Evolutionary conservation across 164 flowering plant species (phyloP).

Genomic region (Euptelea pleiosperma): DNA sequence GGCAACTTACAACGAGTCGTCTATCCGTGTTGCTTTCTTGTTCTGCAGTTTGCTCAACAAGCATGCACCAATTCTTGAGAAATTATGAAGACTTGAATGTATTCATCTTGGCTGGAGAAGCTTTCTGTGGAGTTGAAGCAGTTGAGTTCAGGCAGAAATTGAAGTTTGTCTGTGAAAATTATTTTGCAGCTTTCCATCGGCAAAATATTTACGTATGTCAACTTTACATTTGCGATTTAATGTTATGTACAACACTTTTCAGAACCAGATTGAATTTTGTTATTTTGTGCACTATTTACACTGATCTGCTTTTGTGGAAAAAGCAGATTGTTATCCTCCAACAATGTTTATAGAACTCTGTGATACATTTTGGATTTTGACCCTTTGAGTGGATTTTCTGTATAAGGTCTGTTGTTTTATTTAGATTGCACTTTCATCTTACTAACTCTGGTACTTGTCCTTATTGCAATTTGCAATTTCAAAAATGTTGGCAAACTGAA

Average conservation of each 20-base stretch:
- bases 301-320: too few relatives aligned
- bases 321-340: too few relatives aligned
- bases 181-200: constrained; percentile 76
- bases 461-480: too few relatives aligned
- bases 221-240: not conserved
- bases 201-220: constrained; percentile 79
- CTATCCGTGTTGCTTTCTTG: constrained; percentile 81
- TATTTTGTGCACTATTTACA: not conserved
- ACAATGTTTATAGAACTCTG: too few relatives aligned
- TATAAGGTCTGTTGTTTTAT: too few relatives aligned
- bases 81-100: constrained; percentile 83
- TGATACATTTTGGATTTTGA: too few relatives aligned
- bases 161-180: constrained; percentile 78
- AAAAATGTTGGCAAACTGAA: too few relatives aligned
- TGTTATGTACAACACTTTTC: not conserved
- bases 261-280: not conserved
- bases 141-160: constrained; percentile 82
- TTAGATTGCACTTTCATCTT: too few relatives aligned
- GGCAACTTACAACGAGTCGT: constrained; percentile 96
- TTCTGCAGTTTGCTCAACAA: constrained; percentile 66
- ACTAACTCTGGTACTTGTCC: too few relatives aligned
- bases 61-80: constrained; percentile 88
- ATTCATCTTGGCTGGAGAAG: constrained; percentile 94
- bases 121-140: constrained; percentile 89
- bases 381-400: too few relatives aligned